A percentile compares a stretch with the other conserved stretches of the same genome.
These are phyloP conservation scores for Tinospora cordifolia DNA, from an alignment of 164 flowering plant genomes.

Conservation along the genomic window DNA sequence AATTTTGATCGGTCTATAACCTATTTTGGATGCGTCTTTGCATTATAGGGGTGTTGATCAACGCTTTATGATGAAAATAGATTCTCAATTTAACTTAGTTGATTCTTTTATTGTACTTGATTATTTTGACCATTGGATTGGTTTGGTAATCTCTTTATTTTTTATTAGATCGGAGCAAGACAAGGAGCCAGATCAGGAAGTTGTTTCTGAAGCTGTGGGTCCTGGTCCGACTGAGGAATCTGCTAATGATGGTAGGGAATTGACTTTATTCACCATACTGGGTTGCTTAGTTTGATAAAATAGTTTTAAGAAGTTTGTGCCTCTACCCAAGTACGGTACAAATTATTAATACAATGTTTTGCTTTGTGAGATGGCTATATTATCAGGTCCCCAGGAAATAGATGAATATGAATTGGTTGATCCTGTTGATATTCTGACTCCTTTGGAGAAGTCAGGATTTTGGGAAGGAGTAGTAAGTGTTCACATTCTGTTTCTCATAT, in stretches of 20 bases:
- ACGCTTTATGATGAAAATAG: neutral
- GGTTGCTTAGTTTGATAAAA: conserved; percentile 1
- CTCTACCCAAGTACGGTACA: neutral
- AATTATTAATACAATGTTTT: neutral
- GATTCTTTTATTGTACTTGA: neutral
- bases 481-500: conserved; percentile 3
- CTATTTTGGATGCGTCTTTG: neutral
- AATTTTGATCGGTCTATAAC: neutral
- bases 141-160: neutral
- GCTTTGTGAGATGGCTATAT: neutral
- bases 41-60: neutral
- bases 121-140: neutral
- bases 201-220: conserved; percentile 49
- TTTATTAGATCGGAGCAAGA: conserved; percentile 87
- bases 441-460: conserved; percentile 91
- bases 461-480: conserved; percentile 98
- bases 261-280: neutral
- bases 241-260: conserved; percentile 51
- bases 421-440: conserved; percentile 93
- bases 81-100: too few species aligned
- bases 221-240: conserved; percentile 69
- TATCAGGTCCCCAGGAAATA: conserved; percentile 84
- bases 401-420: conserved; percentile 98
- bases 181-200: conserved; percentile 88
- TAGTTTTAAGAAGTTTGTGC: neutral